Evolutionary conservation across 176 grass and related monocot species (phyloP).

Genomic region (Chrysopogon serrulatus): DNA sequence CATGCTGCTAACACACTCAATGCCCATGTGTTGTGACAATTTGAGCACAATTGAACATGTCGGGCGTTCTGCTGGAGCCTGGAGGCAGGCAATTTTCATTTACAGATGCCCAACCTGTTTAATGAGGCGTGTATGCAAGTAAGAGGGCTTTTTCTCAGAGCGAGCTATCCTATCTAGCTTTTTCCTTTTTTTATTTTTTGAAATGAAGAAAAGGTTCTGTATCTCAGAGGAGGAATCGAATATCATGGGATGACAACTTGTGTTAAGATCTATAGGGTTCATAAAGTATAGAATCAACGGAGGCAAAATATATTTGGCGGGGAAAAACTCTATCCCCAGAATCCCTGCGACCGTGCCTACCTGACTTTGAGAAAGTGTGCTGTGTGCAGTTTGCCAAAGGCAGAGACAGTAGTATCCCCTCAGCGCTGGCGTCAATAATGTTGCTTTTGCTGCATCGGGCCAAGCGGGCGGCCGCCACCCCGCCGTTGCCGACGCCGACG

Average conservation of each 20-base stretch:
- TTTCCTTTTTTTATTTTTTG: not conserved
- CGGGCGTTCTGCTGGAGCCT: not conserved
- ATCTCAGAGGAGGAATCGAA: not conserved
- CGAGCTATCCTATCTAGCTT: not conserved
- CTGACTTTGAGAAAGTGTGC: no score
- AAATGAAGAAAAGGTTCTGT: not conserved
- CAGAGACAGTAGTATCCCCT: no score
- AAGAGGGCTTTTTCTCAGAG: not conserved
- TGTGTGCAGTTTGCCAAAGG: no score
- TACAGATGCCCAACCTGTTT: not conserved
- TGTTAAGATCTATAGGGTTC: not conserved
- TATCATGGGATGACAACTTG: not conserved
- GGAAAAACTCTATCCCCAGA: no score
- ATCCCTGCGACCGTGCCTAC: no score
- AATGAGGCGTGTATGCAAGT: not conserved
- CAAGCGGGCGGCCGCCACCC: no score
- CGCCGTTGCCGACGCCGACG: no score
- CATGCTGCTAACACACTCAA: not conserved
- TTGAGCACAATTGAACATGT: not conserved
- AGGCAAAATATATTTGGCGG: no score
- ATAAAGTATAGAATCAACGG: no score
- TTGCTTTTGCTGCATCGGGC: no score
- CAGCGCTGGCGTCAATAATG: no score
- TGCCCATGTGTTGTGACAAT: not conserved
- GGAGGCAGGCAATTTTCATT: not conserved